Conservation (phyloP, 1,284 basidiomycete species). For the Pascua guehoae region DNA sequence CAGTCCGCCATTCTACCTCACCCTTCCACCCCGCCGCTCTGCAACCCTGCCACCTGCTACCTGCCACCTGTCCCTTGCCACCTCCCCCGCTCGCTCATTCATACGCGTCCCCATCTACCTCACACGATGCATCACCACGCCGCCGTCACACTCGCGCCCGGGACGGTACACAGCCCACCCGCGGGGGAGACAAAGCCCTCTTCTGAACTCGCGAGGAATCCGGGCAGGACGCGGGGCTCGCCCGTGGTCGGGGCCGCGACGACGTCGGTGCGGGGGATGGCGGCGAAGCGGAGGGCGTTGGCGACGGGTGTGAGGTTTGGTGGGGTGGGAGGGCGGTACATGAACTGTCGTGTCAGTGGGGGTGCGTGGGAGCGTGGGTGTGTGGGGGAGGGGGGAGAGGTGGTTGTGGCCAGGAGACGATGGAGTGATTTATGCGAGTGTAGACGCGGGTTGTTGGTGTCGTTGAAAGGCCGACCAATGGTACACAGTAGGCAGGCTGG, state of each 20-base stretch:
- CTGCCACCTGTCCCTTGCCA: too few relatives aligned
- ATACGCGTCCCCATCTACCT: too few relatives aligned
- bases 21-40: too few relatives aligned
- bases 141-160: slow-evolving; percentile 7
- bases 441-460: too few relatives aligned
- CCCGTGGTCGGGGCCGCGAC: neutral
- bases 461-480: too few relatives aligned
- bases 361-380: neutral
- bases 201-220: slow-evolving; percentile 14
- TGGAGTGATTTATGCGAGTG: neutral
- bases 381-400: too few relatives aligned
- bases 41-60: neutral
- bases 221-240: slow-evolving; percentile 1
- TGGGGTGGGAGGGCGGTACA: slow-evolving; percentile 4
- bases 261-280: slow-evolving; percentile 5
- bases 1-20: too few relatives aligned
- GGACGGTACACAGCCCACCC: slow-evolving; percentile 7
- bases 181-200: slow-evolving; percentile 8
- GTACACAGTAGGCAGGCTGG: too few relatives aligned
- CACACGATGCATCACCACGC: neutral
- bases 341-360: slow-evolving; percentile 7
- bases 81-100: too few relatives aligned
- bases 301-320: neutral
- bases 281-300: slow-evolving; percentile 7
- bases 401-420: neutral